Percentiles rank a stretch among this genome's conserved stretches.
Conservation (phyloP, 2,329 filamentous ascomycete genomes). For the Fusarium penzigii region DNA sequence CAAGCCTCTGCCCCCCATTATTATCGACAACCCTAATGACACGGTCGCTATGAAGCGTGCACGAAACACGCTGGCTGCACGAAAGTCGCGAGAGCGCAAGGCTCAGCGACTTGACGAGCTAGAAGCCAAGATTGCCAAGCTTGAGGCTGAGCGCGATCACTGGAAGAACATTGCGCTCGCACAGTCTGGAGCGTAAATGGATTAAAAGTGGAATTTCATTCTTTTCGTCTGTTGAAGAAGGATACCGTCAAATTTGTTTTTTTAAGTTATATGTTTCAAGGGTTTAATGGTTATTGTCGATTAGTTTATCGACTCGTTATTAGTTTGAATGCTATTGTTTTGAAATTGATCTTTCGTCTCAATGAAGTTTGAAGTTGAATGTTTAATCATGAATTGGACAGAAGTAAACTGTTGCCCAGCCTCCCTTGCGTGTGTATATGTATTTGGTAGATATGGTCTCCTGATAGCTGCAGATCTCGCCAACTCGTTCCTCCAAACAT, state of each 20-base stretch:
- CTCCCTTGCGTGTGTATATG: too few species aligned
- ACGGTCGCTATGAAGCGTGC: constrained; percentile 87
- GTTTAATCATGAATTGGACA: too few species aligned
- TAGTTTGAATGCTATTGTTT: too few species aligned
- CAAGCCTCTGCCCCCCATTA: constrained; percentile 78
- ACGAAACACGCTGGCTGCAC: constrained; percentile 88
- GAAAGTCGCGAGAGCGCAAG: constrained; percentile 89
- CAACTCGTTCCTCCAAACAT: too few species aligned
- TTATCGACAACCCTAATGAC: constrained; percentile 73
- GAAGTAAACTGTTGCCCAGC: too few species aligned
- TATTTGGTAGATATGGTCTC: too few species aligned
- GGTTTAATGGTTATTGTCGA: too few species aligned
- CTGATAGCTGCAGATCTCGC: too few species aligned
- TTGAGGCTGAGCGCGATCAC: constrained; percentile 66
- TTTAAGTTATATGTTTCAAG: background rate
- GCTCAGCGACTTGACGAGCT: constrained; percentile 73
- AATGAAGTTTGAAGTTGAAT: too few species aligned
- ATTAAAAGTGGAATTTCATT: constrained; percentile 34
- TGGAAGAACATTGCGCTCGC: constrained; percentile 61
- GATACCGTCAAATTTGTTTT: background rate
- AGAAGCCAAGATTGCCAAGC: constrained; percentile 70
- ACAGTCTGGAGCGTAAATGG: constrained; percentile 37
- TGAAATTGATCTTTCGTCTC: too few species aligned
- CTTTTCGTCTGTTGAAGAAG: constrained; percentile 20
- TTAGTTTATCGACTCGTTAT: too few species aligned